phyloP scores from a whole-genome alignment of 1,284 basidiomycete species.

The Cutaneotrichosporon cutaneum region DNA sequence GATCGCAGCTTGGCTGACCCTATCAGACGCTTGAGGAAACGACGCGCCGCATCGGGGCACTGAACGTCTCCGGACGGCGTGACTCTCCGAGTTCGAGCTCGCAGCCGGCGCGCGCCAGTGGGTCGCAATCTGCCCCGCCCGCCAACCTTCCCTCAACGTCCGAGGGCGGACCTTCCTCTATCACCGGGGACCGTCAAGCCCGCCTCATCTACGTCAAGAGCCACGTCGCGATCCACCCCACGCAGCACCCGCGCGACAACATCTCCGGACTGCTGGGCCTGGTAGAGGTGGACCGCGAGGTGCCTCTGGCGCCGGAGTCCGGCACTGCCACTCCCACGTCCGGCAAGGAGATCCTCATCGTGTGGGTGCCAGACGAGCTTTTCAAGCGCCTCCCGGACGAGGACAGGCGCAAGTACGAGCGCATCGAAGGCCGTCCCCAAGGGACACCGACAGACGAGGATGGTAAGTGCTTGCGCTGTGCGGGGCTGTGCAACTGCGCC shows the following conservation, averaged over 20 bases:
- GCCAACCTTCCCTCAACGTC: background rate
- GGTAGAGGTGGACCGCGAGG: conserved; percentile 60
- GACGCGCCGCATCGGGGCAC: background rate
- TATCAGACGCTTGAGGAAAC: background rate
- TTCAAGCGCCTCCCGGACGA: conserved; percentile 47
- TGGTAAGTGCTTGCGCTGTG: conserved; percentile 34
- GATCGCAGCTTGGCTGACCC: background rate
- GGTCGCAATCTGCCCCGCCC: background rate
- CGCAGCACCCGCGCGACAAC: conserved; percentile 85
- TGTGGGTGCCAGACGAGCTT: conserved; percentile 51
- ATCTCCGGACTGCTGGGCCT: conserved; percentile 87
- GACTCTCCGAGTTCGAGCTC: background rate
- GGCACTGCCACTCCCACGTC: conserved; percentile 6
- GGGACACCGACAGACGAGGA: conserved; percentile 36
- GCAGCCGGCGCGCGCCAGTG: background rate
- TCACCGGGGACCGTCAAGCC: conserved; percentile 32
- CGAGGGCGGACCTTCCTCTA: background rate
- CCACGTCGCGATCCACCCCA: conserved; percentile 92
- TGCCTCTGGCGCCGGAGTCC: conserved; percentile 14
- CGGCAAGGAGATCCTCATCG: conserved; percentile 40
- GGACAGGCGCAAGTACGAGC: conserved; percentile 41
- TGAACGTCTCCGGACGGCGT: background rate
- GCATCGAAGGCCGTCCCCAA: conserved; percentile 31
- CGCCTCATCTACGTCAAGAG: conserved; percentile 78
- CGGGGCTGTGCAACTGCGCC: conserved; percentile 7